phyloP scores from a whole-genome alignment of 805 yeast genomes.

The Maudiozyma turicensis region DNA sequence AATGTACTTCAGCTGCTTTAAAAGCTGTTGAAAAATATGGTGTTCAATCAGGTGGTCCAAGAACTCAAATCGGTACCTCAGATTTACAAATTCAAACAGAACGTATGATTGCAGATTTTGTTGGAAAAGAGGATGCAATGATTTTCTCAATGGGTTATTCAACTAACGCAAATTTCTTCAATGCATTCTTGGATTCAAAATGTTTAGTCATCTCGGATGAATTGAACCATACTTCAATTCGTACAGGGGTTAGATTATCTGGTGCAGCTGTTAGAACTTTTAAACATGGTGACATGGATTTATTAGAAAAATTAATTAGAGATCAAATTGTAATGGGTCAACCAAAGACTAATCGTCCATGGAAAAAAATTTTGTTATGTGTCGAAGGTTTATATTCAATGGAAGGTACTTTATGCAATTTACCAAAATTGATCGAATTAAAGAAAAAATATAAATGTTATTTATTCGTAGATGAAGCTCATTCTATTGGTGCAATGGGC shows the following conservation, averaged over 20 bases:
- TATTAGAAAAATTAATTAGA: conserved; percentile 64
- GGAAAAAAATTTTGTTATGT: conserved; percentile 78
- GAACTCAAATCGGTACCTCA: conserved; percentile 64
- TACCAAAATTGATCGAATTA: conserved; percentile 64
- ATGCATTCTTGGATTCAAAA: conserved; percentile 73
- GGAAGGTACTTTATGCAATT: conserved; percentile 85
- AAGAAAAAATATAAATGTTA: conserved; percentile 81
- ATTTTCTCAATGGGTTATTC: conserved; percentile 92
- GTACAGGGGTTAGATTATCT: conserved; percentile 87
- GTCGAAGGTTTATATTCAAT: conserved; percentile 89
- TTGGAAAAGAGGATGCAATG: conserved; percentile 84
- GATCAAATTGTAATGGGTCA: conserved; percentile 90
- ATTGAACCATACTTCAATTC: conserved; percentile 88
- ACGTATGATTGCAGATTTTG: conserved; percentile 64
- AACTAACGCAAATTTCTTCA: conserved; percentile 82
- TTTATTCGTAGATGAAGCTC: conserved; percentile 93
- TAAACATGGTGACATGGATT: conserved; percentile 83
- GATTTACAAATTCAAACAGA: conserved; percentile 71
- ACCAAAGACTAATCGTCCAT: conserved; percentile 91
- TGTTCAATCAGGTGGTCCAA: conserved; percentile 67
- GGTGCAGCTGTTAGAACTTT: conserved; percentile 90
- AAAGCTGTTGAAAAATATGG: conserved; percentile 60
- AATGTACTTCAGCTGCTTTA: conserved; percentile 74
- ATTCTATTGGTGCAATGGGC: conserved; percentile 98
- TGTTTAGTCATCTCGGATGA: conserved; percentile 91